Evolutionary conservation across 2,329 filamentous ascomycete species (phyloP).

Genomic region (Graphium sp.): DNA sequence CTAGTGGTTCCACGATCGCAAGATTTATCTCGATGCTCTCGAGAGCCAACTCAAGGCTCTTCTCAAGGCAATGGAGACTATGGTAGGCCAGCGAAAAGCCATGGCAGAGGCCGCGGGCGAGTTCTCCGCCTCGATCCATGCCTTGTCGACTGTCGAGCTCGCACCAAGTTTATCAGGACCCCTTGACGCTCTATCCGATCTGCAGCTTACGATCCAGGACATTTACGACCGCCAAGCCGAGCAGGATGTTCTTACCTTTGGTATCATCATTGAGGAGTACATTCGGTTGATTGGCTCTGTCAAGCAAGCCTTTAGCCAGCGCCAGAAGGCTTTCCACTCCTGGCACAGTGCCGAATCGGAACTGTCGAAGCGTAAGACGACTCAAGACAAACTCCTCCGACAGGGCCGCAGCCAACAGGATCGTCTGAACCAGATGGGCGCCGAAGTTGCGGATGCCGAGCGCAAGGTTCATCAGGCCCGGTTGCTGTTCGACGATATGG

Average conservation of each 20-base stretch:
- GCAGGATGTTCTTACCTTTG: constrained; percentile 88
- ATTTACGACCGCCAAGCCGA: constrained; percentile 94
- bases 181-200: constrained; percentile 77
- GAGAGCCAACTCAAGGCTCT: constrained; percentile 82
- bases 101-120: constrained; percentile 87
- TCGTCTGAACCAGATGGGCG: constrained; percentile 76
- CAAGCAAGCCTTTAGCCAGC: constrained; percentile 80
- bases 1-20: constrained; percentile 94
- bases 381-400: constrained; percentile 85
- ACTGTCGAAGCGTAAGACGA: constrained; percentile 71
- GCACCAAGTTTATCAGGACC: constrained; percentile 78
- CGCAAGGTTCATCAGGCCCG: constrained; percentile 80
- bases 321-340: constrained; percentile 87
- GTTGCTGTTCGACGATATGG: constrained; percentile 93
- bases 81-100: constrained; percentile 81
- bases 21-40: constrained; percentile 83
- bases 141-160: constrained; percentile 80
- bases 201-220: constrained; percentile 86
- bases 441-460: constrained; percentile 90
- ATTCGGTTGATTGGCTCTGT: constrained; percentile 90
- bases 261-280: constrained; percentile 96
- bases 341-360: constrained; percentile 90
- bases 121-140: constrained; percentile 84
- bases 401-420: constrained; percentile 96
- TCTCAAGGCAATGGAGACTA: constrained; percentile 84